Base-by-base conservation (phyloP, 805 yeast genomes). In the Zygosaccharomyces bailii region DNA sequence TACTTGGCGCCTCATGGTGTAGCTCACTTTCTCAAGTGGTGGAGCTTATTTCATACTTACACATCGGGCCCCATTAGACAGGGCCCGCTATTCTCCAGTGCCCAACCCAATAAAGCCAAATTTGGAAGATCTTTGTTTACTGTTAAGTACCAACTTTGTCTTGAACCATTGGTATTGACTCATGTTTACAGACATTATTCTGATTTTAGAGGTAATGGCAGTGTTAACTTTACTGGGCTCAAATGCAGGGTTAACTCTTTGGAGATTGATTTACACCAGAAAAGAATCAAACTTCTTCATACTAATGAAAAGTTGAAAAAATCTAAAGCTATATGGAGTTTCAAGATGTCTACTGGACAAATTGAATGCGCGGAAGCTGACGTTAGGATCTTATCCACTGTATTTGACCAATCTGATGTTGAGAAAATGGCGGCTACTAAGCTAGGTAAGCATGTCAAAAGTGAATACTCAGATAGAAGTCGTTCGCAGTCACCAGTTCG, bases 1-100 rank as follows among this genome's bases (percentile, higher is more conserved):
- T 87, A 88, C 58, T 64, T 89, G 41, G 76, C 88, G 2, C 96
- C 96, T 1, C 70, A 72, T n/a, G 71, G 81, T 0, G 70, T 87
- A 48, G 54, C 68, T 1, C 91, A 84, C 51, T 88, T 89, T 64
- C 73, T 78, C 51, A 64, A 63, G 8, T 90, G 97, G 97, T 88
- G 96, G 95, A 66, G 69, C 27, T 71, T 84, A 48, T 89, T 89
- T 61, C 74, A 79, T 29, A 80, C 89, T n/a, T 81, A 80, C 46
- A 72, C 84, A 53, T 79, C 88, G 42, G 74, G 91, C 9, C 96
- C 96, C 0, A 73, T 87, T 18, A 71, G 91, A 43, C 72, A 75
- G 37, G 96, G 96, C 0, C 66, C 72, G 1, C 60, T 90, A 27
- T 89, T 86, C 64, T 75, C 78, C 0, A 76, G 73, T 18, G 45